phyloP scores from a whole-genome alignment of 2,329 filamentous ascomycete genomes.

The Monilinia fructicola region DNA sequence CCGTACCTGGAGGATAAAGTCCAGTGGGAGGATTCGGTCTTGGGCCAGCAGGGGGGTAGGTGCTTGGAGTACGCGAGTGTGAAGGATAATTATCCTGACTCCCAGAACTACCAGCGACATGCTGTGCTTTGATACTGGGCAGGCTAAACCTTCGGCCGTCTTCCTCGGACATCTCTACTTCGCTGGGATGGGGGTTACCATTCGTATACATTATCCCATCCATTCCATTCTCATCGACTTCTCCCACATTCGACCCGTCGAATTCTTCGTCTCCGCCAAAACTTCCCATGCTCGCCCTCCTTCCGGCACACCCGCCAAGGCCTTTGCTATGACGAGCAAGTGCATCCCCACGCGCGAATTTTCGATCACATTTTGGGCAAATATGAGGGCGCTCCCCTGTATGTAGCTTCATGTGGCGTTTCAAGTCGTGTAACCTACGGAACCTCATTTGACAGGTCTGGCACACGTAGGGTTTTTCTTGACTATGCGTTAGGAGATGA shows the following conservation, averaged over 20 bases:
- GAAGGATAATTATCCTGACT: conserved; percentile 45
- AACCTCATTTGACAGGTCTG: conserved; percentile 92
- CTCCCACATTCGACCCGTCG: conserved; percentile 53
- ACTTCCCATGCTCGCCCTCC: conserved; percentile 80
- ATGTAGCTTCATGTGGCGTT: conserved; percentile 93
- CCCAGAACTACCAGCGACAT: conserved; percentile 53
- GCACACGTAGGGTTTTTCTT: conserved; percentile 96
- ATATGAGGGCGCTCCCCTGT: conserved; percentile 95
- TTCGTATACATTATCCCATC: conserved; percentile 53
- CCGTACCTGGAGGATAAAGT: conserved; percentile 62
- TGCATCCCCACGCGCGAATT: conserved; percentile 93
- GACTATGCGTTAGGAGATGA: conserved; percentile 93
- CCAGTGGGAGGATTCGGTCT: conserved; percentile 50
- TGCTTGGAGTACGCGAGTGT: conserved; percentile 67
- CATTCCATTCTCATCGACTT: conserved; percentile 58
- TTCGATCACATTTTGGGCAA: conserved; percentile 89
- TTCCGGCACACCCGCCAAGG: conserved; percentile 89
- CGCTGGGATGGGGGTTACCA: conserved; percentile 52
- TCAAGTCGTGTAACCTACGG: conserved; percentile 87
- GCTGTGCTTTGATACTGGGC: conserved; percentile 72
- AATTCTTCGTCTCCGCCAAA: conserved; percentile 78
- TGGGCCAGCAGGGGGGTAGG: conserved; percentile 71
- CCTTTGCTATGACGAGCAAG: conserved; percentile 94
- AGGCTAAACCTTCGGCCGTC: conserved; percentile 66
- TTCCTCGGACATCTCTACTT: conserved; percentile 59